Evolutionary conservation across 495 filamentous ascomycete species (phyloP).

Genomic region (Hypoxylon crocopeplum): DNA sequence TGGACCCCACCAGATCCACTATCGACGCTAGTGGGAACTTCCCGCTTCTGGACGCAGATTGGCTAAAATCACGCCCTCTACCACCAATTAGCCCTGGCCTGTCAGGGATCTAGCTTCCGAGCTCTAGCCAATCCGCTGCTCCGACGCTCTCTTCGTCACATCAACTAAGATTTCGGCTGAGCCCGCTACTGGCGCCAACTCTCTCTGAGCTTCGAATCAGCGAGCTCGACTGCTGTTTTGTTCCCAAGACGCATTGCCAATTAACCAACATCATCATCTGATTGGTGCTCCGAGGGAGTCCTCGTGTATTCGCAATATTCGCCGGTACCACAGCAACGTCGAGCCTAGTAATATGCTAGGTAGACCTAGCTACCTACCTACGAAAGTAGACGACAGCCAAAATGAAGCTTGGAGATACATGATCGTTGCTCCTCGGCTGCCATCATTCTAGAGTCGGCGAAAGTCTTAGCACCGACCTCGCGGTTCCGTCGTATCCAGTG

Average conservation of each 20-base stretch:
- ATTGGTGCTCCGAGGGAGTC: slow-evolving; percentile 14
- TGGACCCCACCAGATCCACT: slow-evolving; percentile 22
- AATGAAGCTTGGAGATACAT: slow-evolving; percentile 10
- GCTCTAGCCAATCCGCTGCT: slow-evolving; percentile 38
- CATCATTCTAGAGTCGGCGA: slow-evolving; percentile 26
- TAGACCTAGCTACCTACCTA: neutral
- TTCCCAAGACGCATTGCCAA: slow-evolving; percentile 14
- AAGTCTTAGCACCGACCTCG: slow-evolving; percentile 12
- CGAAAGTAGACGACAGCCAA: slow-evolving; percentile 5
- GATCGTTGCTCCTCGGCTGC: slow-evolving; percentile 6
- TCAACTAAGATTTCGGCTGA: slow-evolving; percentile 37
- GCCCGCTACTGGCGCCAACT: slow-evolving; percentile 40
- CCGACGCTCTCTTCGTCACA: slow-evolving; percentile 40
- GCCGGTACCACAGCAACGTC: slow-evolving; percentile 34
- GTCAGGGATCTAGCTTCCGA: slow-evolving; percentile 35
- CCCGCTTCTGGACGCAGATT: slow-evolving; percentile 40
- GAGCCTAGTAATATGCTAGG: slow-evolving; percentile 19
- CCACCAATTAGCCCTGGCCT: slow-evolving; percentile 36
- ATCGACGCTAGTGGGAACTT: slow-evolving; percentile 43
- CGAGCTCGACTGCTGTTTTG: slow-evolving; percentile 7
- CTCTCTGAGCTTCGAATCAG: slow-evolving; percentile 36
- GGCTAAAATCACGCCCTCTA: slow-evolving; percentile 31
- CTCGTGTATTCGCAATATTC: slow-evolving; percentile 29
- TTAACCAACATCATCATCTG: slow-evolving; percentile 9
- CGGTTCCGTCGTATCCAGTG: slow-evolving; percentile 11